A percentile compares a stretch with the other conserved stretches of the same genome.
Evolutionary conservation across 2,329 filamentous ascomycete species (phyloP).

Genomic region (Xylariaceae sp.): DNA sequence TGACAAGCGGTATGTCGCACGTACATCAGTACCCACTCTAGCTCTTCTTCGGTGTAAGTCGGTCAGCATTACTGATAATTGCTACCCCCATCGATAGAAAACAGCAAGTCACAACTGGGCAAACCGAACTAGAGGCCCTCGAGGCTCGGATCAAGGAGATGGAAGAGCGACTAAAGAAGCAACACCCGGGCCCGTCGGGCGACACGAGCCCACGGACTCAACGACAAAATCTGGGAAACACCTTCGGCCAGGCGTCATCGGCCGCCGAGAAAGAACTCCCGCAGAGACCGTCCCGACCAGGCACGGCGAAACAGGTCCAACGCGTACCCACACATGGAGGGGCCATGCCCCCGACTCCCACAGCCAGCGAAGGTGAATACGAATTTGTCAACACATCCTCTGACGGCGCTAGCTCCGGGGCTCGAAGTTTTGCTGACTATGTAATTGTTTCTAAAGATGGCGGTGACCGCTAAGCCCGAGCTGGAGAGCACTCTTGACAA

Average conservation of each 20-base stretch:
- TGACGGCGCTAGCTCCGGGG: constrained; percentile 37
- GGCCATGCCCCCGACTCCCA: constrained; percentile 62
- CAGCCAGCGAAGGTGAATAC: constrained; percentile 66
- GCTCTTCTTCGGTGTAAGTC: not conserved
- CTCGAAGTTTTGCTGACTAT: constrained; percentile 47
- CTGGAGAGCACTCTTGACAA: not conserved
- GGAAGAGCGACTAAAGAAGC: constrained; percentile 70
- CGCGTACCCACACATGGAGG: constrained; percentile 56
- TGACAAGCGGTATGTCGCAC: constrained; percentile 72
- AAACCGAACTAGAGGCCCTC: constrained; percentile 80
- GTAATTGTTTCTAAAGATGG: constrained; percentile 47
- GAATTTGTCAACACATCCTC: constrained; percentile 40
- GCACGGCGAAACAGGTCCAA: constrained; percentile 53
- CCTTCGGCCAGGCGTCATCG: constrained; percentile 31
- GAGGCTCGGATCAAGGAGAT: constrained; percentile 83
- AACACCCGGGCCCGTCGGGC: constrained; percentile 15
- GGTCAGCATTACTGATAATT: constrained; percentile 5
- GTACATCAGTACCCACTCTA: constrained; percentile 4
- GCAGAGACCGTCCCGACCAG: constrained; percentile 50
- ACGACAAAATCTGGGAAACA: constrained; percentile 34
- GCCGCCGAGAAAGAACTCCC: constrained; percentile 35
- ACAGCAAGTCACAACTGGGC: constrained; percentile 73
- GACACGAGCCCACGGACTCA: constrained; percentile 30
- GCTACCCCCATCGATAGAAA: constrained; percentile 60
- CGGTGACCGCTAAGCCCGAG: constrained; percentile 43